A percentile compares a stretch with the other conserved stretches of the same genome.
These are phyloP conservation scores for Lactarius indigo DNA, from an alignment of 768 basidiomycete species.

Conservation along the genomic window DNA sequence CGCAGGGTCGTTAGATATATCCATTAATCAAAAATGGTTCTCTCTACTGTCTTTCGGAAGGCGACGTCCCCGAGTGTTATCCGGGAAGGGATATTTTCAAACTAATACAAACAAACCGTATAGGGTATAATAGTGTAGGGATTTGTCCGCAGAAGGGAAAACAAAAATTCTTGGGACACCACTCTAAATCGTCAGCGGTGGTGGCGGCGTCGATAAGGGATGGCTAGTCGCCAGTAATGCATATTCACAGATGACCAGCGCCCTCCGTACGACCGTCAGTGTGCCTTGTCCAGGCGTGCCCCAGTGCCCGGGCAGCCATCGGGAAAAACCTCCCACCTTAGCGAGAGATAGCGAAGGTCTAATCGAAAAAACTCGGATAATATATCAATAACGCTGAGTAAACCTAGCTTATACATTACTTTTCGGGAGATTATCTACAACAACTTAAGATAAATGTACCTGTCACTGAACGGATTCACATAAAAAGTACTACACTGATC, in stretches of 20 bases:
- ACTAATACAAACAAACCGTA: not conserved
- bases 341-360: no score
- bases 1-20: not conserved
- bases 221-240: slow-evolving; percentile 42
- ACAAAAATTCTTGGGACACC: not conserved
- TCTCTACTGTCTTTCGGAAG: not conserved
- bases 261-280: slow-evolving; percentile 75
- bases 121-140: not conserved
- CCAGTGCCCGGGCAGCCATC: slow-evolving; percentile 32
- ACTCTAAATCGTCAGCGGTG: not conserved
- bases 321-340: no score
- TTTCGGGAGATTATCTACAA: no score
- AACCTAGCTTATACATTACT: no score
- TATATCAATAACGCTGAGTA: no score
- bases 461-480: no score
- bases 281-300: slow-evolving; percentile 43
- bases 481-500: no score
- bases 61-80: no score
- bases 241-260: slow-evolving; percentile 85
- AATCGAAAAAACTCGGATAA: no score
- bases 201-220: not conserved
- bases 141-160: not conserved
- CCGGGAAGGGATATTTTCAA: not conserved
- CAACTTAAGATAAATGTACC: no score
- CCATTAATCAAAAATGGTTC: slow-evolving; percentile 1